Evolutionary conservation across 73 alveolate species (phyloP).

Genomic region (Durusdinium trenchii): DNA sequence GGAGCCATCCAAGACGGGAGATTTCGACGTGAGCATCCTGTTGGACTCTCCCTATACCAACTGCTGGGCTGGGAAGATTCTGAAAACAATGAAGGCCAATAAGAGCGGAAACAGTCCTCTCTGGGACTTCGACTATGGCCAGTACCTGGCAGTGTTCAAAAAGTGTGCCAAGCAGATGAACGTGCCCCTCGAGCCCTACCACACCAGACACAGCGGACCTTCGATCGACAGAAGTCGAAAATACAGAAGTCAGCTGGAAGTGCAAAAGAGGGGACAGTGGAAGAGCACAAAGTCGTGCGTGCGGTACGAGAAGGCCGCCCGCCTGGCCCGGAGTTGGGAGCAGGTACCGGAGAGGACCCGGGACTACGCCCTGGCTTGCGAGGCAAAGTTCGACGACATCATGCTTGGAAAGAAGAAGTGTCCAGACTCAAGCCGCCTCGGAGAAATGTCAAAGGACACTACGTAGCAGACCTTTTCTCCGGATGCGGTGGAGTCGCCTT

Average conservation of each 20-base stretch:
- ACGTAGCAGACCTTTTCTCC: neutral
- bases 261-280: constrained; percentile 45
- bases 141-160: neutral
- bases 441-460: neutral
- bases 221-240: neutral
- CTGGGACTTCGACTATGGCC: constrained; percentile 44
- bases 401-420: neutral
- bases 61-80: neutral
- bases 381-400: neutral
- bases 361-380: neutral
- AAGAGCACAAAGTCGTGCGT: neutral
- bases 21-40: neutral
- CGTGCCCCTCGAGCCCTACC: neutral
- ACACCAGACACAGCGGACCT: constrained; percentile 65
- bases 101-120: neutral
- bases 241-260: neutral
- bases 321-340: neutral
- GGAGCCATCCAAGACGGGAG: constrained; percentile 28
- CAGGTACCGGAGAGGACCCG: neutral
- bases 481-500: neutral
- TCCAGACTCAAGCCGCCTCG: neutral
- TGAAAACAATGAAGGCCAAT: neutral
- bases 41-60: neutral
- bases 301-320: constrained; percentile 62
- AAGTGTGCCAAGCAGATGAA: neutral